A percentile compares a stretch with the other conserved stretches of the same genome.
These are phyloP conservation scores for Thymus mandschuricus DNA, from an alignment of 257 asterid genomes.

Conservation along the genomic window DNA sequence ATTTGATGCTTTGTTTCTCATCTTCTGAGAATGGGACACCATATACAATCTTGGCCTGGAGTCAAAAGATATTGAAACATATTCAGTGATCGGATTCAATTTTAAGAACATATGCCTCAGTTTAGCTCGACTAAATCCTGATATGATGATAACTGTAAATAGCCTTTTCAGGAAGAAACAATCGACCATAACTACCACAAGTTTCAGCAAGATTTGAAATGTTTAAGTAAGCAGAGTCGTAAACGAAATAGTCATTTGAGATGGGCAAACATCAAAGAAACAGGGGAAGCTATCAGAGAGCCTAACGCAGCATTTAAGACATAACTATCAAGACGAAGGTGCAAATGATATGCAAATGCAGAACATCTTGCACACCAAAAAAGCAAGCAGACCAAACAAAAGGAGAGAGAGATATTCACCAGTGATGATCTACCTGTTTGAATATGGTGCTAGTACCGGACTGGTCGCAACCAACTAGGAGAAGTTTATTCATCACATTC, in stretches of 20 bases:
- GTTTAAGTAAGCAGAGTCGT: background rate
- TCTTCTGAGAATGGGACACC: conserved; percentile 68
- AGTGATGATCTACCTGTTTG: conserved; percentile 60
- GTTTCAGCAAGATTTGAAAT: background rate
- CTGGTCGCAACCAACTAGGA: conserved; percentile 69
- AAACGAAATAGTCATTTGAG: background rate
- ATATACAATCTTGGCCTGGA: conserved; percentile 69
- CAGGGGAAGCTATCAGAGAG: background rate
- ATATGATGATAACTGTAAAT: background rate
- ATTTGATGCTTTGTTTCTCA: conserved; percentile 60
- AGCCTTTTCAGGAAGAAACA: no score
- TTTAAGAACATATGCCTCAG: conserved; percentile 6
- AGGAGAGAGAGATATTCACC: background rate
- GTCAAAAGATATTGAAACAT: conserved; percentile 1
- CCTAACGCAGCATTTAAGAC: background rate
- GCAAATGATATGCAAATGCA: background rate
- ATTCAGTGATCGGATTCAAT: background rate
- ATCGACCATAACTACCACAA: no score
- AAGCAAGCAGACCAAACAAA: conserved; percentile 13
- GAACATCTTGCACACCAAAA: conserved; percentile 5
- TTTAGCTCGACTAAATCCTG: background rate
- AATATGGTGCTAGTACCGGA: conserved; percentile 80
- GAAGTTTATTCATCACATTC: conserved; percentile 48
- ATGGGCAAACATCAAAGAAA: background rate
- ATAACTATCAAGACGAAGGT: background rate